Percentiles rank a stretch among this genome's conserved stretches.
Conservation (phyloP, 306 rosid genomes). For the Vigna nakashimae region DNA sequence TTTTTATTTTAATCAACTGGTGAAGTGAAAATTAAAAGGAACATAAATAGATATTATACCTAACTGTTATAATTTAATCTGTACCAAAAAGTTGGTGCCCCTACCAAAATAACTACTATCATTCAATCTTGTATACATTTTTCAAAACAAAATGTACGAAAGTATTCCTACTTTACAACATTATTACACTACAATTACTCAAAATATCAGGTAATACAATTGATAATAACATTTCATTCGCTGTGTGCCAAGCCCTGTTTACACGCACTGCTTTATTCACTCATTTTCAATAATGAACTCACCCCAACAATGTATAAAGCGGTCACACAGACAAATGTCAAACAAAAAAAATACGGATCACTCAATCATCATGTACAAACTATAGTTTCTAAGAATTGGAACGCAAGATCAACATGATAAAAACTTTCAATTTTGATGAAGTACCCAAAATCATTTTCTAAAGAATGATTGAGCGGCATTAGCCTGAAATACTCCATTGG, state of each 20-base stretch:
- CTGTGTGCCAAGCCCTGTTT: neutral
- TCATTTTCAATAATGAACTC: constrained; percentile 14
- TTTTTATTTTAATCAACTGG: neutral
- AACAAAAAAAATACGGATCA: neutral
- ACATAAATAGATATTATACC: neutral
- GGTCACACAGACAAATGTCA: neutral
- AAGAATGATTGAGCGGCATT: neutral
- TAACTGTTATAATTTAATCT: constrained; percentile 6
- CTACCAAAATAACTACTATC: neutral
- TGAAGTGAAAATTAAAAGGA: constrained; percentile 7
- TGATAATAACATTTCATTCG: neutral
- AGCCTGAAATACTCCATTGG: neutral
- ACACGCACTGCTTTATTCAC: constrained; percentile 4
- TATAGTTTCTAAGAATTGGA: neutral
- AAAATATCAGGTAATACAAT: neutral
- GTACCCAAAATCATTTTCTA: neutral
- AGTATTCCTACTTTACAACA: neutral
- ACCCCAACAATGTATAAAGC: neutral
- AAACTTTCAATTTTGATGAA: neutral
- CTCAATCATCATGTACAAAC: neutral
- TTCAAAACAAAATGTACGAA: neutral
- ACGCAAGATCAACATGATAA: constrained; percentile 5
- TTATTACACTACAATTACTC: constrained; percentile 7
- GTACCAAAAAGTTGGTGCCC: neutral
- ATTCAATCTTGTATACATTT: neutral